Conservation (phyloP, 768 basidiomycete species). For the Suillus clintonianus region DNA sequence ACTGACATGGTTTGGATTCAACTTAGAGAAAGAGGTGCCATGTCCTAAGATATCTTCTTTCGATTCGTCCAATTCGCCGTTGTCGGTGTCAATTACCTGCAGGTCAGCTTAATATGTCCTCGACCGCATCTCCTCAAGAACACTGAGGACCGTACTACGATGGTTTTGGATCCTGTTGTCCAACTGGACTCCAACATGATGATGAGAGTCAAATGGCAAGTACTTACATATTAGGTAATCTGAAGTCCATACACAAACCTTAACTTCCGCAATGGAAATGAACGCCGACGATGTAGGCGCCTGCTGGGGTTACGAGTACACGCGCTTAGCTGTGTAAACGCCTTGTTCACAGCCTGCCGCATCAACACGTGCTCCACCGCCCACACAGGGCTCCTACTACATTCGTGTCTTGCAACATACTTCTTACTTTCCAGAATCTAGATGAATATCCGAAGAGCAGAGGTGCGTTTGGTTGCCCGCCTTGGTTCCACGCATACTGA, state of each 20-base stretch:
- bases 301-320: neutral
- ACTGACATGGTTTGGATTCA: neutral
- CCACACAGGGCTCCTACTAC: neutral
- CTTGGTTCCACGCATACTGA: neutral
- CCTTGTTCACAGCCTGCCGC: neutral
- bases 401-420: neutral
- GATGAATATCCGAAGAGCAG: constrained; percentile 32
- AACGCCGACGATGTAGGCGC: neutral
- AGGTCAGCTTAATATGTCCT: neutral
- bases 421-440: neutral
- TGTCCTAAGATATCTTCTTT: neutral
- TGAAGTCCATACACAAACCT: neutral
- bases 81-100: neutral
- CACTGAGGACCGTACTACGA: neutral
- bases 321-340: constrained; percentile 2
- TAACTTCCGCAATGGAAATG: neutral
- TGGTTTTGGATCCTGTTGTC: neutral
- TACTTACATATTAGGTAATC: neutral
- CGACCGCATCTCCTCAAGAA: neutral
- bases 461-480: constrained; percentile 20
- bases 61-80: neutral
- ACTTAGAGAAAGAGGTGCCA: neutral
- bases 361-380: neutral
- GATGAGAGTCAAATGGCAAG: neutral
- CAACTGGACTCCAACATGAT: too few species aligned